Conservation (phyloP, 2,329 filamentous ascomycete species). For the Botryotinia narcissicola region DNA sequence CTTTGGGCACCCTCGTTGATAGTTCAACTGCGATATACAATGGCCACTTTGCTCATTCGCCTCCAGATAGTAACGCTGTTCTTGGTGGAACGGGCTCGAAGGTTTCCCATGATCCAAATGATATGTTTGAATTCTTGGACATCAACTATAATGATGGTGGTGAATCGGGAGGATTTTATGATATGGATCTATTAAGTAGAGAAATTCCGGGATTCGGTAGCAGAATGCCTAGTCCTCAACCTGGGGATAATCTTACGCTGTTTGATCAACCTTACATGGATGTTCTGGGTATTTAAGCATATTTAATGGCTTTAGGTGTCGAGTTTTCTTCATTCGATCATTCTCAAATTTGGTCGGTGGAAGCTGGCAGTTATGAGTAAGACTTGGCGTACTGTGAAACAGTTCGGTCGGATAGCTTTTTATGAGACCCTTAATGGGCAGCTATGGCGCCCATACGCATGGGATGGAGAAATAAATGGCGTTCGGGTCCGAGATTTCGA, state of each 20-base stretch:
- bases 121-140: slow-evolving; percentile 11
- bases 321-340: background rate
- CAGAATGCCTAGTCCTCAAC: slow-evolving; percentile 8
- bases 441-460: background rate
- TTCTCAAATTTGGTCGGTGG: background rate
- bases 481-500: background rate
- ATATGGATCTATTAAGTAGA: slow-evolving; percentile 7
- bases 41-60: background rate
- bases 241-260: background rate
- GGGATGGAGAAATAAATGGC: background rate
- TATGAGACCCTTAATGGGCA: background rate
- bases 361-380: background rate
- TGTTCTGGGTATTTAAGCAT: background rate
- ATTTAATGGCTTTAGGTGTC: background rate
- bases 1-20: slow-evolving; percentile 10
- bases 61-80: slow-evolving; percentile 5
- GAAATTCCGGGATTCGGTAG: slow-evolving; percentile 14
- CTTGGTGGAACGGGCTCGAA: background rate
- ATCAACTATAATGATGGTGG: slow-evolving; percentile 11
- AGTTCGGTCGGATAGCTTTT: background rate
- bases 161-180: slow-evolving; percentile 12
- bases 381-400: background rate
- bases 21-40: slow-evolving; percentile 3
- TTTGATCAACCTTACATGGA: background rate
- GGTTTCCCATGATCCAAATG: background rate